Evolutionary conservation across 345 rosid genomes (phyloP).

Genomic region (Viola odorata): DNA sequence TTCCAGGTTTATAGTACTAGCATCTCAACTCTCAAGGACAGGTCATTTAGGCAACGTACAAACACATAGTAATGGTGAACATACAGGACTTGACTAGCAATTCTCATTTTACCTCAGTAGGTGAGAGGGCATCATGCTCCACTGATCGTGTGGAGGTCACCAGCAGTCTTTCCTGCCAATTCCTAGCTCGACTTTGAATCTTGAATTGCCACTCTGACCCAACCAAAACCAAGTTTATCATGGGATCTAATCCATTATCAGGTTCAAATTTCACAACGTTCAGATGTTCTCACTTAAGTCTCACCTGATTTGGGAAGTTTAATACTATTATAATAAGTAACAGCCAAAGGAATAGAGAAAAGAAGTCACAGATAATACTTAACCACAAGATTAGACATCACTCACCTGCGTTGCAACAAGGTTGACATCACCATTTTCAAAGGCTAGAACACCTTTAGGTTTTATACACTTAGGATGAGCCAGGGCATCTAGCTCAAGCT

Average conservation of each 20-base stretch:
- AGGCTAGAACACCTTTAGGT: constrained; percentile 84
- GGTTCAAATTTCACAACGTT: constrained; percentile 96
- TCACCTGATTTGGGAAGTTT: constrained; percentile 49
- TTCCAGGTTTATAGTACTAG: background rate
- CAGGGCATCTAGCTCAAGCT: constrained; percentile 78
- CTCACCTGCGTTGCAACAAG: constrained; percentile 96
- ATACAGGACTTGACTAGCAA: background rate
- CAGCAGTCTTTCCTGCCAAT: constrained; percentile 91
- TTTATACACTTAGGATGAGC: constrained; percentile 90
- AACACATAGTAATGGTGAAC: too few relatives aligned
- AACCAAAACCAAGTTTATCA: constrained; percentile 89
- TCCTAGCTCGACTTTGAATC: constrained; percentile 94
- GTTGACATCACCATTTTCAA: constrained; percentile 97
- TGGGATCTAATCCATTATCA: constrained; percentile 83
- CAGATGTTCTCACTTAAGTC: constrained; percentile 89
- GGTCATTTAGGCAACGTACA: too few relatives aligned
- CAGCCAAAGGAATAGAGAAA: constrained; percentile 5
- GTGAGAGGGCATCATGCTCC: constrained; percentile 92
- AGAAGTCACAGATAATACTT: constrained; percentile 6
- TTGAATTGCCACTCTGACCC: constrained; percentile 98
- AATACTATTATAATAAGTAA: constrained; percentile 4
- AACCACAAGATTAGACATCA: constrained; percentile 7
- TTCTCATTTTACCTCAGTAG: constrained; percentile 63
- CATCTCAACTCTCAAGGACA: background rate
- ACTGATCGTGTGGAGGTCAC: constrained; percentile 90